These are phyloP conservation scores for Calonectria crousiana DNA, from an alignment of 2,329 filamentous ascomycete species.

Conservation along the genomic window DNA sequence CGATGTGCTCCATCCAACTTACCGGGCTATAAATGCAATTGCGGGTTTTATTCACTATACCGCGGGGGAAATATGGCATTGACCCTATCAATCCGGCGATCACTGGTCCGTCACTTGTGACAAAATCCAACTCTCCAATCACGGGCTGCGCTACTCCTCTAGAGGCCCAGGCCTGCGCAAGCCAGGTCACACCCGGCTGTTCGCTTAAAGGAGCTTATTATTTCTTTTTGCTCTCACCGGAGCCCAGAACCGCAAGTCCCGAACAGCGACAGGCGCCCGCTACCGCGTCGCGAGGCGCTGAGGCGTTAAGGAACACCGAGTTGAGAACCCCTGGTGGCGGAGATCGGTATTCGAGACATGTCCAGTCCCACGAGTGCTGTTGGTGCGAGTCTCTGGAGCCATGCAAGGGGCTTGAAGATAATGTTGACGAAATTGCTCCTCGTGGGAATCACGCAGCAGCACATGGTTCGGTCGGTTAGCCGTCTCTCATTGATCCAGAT, in stretches of 20 bases:
- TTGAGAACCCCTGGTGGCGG: slow-evolving; percentile 11
- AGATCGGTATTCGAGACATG: slow-evolving; percentile 11
- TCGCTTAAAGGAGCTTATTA: slow-evolving; percentile 12
- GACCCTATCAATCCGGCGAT: slow-evolving; percentile 23
- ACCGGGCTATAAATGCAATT: not conserved
- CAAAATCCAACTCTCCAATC: slow-evolving; percentile 19
- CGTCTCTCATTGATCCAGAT: slow-evolving; percentile 19
- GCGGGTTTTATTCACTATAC: not conserved
- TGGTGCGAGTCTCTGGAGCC: not conserved
- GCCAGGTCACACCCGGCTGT: not conserved
- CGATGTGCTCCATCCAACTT: not conserved
- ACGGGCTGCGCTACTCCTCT: not conserved
- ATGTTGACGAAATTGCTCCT: not conserved
- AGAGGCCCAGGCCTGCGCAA: slow-evolving; percentile 14
- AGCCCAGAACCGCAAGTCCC: not conserved
- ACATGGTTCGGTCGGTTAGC: slow-evolving; percentile 11
- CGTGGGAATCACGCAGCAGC: slow-evolving; percentile 15
- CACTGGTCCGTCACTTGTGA: slow-evolving; percentile 34
- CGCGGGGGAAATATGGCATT: slow-evolving; percentile 8
- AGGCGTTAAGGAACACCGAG: slow-evolving; percentile 15
- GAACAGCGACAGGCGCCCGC: slow-evolving; percentile 19
- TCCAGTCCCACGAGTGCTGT: not conserved
- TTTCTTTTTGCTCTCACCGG: slow-evolving; percentile 22
- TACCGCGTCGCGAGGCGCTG: slow-evolving; percentile 10
- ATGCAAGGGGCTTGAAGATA: slow-evolving; percentile 8